Percentiles rank a stretch among this genome's conserved stretches.
Conservation (phyloP, 106 monocot genomes). For the Amphibolis antarctica region DNA sequence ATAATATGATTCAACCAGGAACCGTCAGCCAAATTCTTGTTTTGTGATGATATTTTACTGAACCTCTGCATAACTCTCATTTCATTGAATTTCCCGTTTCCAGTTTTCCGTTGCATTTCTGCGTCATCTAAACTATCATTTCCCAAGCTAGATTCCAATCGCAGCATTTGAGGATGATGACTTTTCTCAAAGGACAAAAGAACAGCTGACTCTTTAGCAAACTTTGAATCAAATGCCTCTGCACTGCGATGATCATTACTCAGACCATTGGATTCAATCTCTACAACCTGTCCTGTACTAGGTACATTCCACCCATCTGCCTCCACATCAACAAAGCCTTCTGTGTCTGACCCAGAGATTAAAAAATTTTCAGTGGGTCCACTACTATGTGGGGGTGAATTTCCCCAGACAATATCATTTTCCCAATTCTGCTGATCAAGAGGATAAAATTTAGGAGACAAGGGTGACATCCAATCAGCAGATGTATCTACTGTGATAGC, state of each 20-base stretch:
- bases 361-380: slow-evolving; percentile 30
- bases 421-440: slow-evolving; percentile 95
- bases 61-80: slow-evolving; percentile 22
- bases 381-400: slow-evolving; percentile 53
- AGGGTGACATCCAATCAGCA: slow-evolving; percentile 20
- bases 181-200: slow-evolving; percentile 7
- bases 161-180: slow-evolving; percentile 29
- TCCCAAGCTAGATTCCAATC: slow-evolving; percentile 16
- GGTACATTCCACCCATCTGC: neutral
- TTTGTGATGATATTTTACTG: slow-evolving; percentile 47
- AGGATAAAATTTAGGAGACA: slow-evolving; percentile 69
- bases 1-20: slow-evolving; percentile 82
- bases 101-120: slow-evolving; percentile 15
- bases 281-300: neutral
- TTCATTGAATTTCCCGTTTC: slow-evolving; percentile 8
- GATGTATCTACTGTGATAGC: slow-evolving; percentile 10
- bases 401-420: slow-evolving; percentile 81
- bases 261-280: slow-evolving; percentile 6
- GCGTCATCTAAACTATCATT: slow-evolving; percentile 11
- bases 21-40: slow-evolving; percentile 66
- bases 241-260: slow-evolving; percentile 10
- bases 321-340: slow-evolving; percentile 14
- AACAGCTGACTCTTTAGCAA: slow-evolving; percentile 4
- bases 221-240: slow-evolving; percentile 21
- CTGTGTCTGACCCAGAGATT: slow-evolving; percentile 39